phyloP scores from a whole-genome alignment of 2,329 filamentous ascomycete species.

The Aspergillus luchuensis region DNA sequence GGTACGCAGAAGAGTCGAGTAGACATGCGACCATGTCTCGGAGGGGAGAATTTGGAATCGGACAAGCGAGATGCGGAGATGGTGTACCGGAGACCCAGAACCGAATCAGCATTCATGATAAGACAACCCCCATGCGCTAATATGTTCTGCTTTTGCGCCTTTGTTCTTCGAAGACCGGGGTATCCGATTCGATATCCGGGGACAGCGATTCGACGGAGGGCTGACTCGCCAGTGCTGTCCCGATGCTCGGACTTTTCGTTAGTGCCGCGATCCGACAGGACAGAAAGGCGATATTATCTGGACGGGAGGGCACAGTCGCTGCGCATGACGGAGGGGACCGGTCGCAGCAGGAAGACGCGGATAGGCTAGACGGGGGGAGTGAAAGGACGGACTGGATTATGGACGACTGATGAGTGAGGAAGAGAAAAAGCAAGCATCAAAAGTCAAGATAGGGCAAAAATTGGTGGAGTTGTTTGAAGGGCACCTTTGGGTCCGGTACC shows the following conservation, averaged over 20 bases:
- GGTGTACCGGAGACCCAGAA: conserved; percentile 19
- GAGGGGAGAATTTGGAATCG: conserved; percentile 24
- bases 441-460: conserved; percentile 17
- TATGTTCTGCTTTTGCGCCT: neutral
- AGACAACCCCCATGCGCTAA: conserved; percentile 16
- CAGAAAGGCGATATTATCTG: conserved; percentile 19
- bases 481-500: conserved; percentile 11
- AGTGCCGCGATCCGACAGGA: conserved; percentile 16
- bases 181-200: conserved; percentile 11
- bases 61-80: conserved; percentile 14
- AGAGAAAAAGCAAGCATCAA: conserved; percentile 12
- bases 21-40: conserved; percentile 37
- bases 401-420: neutral
- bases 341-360: conserved; percentile 9
- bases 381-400: neutral
- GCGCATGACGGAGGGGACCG: conserved; percentile 24
- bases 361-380: neutral
- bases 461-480: conserved; percentile 18
- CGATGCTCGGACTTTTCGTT: conserved; percentile 16
- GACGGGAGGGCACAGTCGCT: conserved; percentile 20
- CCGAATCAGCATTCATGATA: conserved; percentile 36
- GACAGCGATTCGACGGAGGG: conserved; percentile 6
- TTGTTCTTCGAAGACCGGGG: neutral
- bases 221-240: conserved; percentile 19
- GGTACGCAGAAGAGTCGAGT: conserved; percentile 26